Evolutionary conservation across 352 stramenopile genomes (phyloP).

Genomic region (Phytopythium delawarense): DNA sequence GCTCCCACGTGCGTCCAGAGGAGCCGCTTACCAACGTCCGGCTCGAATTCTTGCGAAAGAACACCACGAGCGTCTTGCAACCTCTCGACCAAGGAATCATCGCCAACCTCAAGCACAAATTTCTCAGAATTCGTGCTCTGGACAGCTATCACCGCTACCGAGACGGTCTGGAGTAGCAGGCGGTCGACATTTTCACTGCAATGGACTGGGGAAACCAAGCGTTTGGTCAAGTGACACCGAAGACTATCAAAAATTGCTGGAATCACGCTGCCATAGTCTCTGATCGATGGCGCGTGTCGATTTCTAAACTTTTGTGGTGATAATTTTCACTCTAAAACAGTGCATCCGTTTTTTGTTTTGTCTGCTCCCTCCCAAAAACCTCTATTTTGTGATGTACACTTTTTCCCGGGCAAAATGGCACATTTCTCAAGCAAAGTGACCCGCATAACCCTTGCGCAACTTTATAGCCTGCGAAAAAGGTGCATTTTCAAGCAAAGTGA

Average conservation of each 20-base stretch:
- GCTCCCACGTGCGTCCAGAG: neutral
- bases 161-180: neutral
- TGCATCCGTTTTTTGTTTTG: neutral
- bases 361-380: too few species aligned
- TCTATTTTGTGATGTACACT: too few species aligned
- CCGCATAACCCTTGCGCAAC: too few species aligned
- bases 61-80: slow-evolving; percentile 2
- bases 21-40: neutral
- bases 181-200: neutral
- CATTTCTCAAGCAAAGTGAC: too few species aligned
- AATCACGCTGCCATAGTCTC: neutral
- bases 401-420: too few species aligned
- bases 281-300: neutral
- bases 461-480: too few species aligned
- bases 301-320: neutral
- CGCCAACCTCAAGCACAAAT: neutral
- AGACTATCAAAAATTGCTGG: slow-evolving; percentile 3
- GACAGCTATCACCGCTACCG: neutral
- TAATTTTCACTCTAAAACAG: neutral
- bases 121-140: neutral
- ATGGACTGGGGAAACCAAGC: neutral
- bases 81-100: slow-evolving; percentile 7
- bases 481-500: too few species aligned
- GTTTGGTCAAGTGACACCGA: neutral
- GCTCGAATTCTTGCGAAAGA: slow-evolving; percentile 2